Base-by-base conservation (phyloP, 179 eudicot genomes). In the Beta macrorhiza region DNA sequence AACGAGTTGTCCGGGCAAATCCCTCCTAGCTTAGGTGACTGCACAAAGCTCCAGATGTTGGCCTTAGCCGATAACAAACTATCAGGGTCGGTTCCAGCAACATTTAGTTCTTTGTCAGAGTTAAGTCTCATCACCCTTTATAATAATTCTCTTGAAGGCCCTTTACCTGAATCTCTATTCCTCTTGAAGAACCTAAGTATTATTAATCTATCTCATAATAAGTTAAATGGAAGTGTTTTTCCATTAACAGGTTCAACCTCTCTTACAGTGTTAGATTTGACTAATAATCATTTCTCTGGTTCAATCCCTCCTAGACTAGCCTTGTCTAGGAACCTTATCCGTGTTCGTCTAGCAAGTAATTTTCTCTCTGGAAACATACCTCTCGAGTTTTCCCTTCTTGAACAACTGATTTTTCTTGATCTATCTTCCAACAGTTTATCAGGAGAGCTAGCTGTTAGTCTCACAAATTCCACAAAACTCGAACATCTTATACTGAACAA, bases 141-240 rank as follows among this genome's bases (percentile, higher is more conserved):
- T 93, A 95, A 95, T 83, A 95, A 95, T 78, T 91, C 98, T 29
- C 82, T 95, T 57, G 87, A 86, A 85, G 98, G 97, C 68, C 96
- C 93, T 61, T 77, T 95, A 76, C 98, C 97, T 8, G 86, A 90
- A 78, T 86, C 92, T 49, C 86, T 93, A n/a, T 84, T 77, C 83
- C 89, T 75, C 49, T 84, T 95, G 77, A 92, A 90, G 75, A 93
- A 88, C 71, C 91, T 91, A 61, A 86, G 78, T 25, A 91, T 91
- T 78, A 88, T 93, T 72, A 95, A 95, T 75, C 78, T 95, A 8
- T 95, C 98, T n/a, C 89, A 88, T 65, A 95, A 93, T 65, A 87
- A 79, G 82, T 86, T 95, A 42, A 88, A 37, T 45, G 97, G 97
- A 59, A 91, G 88, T 79, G 85, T 95, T 17, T 49, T n/a, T 67